Evolutionary conservation across 768 basidiomycete genomes (phyloP).

Genomic region (Rhodotorula sphaerocarpa): DNA sequence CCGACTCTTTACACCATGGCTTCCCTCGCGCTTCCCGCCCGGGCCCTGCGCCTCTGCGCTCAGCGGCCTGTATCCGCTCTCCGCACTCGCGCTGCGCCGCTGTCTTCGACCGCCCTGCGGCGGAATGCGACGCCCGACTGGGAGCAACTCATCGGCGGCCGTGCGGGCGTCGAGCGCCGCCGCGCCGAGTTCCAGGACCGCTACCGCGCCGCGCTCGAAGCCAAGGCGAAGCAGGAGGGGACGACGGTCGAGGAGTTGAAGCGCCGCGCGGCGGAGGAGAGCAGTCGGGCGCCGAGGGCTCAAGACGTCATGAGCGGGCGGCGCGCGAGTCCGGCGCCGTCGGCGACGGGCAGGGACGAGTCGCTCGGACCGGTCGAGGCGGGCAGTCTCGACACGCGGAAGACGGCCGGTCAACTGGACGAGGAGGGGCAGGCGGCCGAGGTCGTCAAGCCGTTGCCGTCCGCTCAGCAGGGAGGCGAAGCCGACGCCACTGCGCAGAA

Average conservation of each 20-base stretch:
- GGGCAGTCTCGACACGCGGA: conserved; percentile 11
- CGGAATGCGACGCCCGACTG: conserved; percentile 18
- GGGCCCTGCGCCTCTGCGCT: too few relatives aligned
- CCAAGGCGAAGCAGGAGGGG: conserved; percentile 25
- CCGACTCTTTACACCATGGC: too few relatives aligned
- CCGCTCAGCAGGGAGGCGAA: background rate
- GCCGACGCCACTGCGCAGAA: too few relatives aligned
- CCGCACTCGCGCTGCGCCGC: background rate
- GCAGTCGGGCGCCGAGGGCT: background rate
- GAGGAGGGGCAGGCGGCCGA: background rate
- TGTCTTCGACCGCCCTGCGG: background rate
- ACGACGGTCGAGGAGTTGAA: conserved; percentile 24
- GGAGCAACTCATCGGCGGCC: conserved; percentile 34
- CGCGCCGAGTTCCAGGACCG: conserved; percentile 20
- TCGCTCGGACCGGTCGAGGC: conserved; percentile 11
- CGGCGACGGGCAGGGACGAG: background rate
- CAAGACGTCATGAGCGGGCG: background rate
- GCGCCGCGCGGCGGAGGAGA: background rate
- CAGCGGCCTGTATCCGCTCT: too few relatives aligned
- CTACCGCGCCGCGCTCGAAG: conserved; percentile 24
- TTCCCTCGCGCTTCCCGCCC: too few relatives aligned
- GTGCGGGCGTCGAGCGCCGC: conserved; percentile 20
- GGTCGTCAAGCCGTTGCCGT: conserved; percentile 20
- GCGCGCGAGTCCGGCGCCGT: background rate
- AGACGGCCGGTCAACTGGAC: background rate